Percentiles rank a stretch among this genome's conserved stretches.
Conservation (phyloP, 495 filamentous ascomycete species). For the Sphaerosporella brunnea region DNA sequence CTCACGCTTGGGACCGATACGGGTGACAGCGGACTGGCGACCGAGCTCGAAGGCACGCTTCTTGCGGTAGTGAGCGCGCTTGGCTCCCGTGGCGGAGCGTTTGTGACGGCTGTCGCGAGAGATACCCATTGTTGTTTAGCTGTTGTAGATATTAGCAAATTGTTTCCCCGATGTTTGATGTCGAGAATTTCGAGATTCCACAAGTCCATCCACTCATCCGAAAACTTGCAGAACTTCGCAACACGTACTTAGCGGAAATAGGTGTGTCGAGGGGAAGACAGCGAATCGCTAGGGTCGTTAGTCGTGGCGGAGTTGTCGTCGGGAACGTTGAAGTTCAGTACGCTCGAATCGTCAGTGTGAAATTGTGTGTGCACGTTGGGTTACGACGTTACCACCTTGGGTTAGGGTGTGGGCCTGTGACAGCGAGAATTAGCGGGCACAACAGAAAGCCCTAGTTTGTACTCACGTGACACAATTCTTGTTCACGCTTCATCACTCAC, state of each 20-base stretch:
- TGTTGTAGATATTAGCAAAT: background rate
- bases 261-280: constrained; percentile 1
- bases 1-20: constrained; percentile 84
- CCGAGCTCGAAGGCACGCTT: constrained; percentile 98
- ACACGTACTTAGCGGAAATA: constrained; percentile 3
- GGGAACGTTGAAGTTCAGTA: background rate
- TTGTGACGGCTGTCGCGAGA: constrained; percentile 98
- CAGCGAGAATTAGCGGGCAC: no score
- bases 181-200: background rate
- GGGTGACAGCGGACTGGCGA: constrained; percentile 96
- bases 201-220: background rate
- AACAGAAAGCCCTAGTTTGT: no score
- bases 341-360: background rate
- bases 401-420: no score
- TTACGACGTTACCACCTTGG: no score
- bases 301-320: constrained; percentile 4
- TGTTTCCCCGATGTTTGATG: background rate
- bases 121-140: constrained; percentile 71
- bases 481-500: no score
- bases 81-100: constrained; percentile 91
- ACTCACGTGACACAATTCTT: no score
- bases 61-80: constrained; percentile 84
- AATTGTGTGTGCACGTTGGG: constrained; percentile 1
- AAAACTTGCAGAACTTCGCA: background rate
- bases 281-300: constrained; percentile 6